These are phyloP conservation scores for Acanthamoeba castellanii DNA, from an alignment of 208 protist genomes.

Conservation along the genomic window DNA sequence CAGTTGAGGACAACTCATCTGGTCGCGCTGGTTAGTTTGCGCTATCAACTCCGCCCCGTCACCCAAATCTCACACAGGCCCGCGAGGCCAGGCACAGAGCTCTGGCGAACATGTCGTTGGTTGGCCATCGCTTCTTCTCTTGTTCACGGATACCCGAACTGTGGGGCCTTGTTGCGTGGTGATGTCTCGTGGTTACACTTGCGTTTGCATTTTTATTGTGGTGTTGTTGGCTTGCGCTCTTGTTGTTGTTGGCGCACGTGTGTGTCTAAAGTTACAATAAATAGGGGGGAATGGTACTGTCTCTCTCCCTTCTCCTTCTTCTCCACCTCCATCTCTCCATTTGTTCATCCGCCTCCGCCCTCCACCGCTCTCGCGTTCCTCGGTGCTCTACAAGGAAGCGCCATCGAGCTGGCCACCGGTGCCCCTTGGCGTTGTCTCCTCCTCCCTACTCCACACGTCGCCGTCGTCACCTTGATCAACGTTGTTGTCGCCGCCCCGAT, in stretches of 20 bases:
- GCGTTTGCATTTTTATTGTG: too few relatives aligned
- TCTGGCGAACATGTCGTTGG: too few relatives aligned
- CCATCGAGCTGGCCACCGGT: background rate
- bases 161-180: too few relatives aligned
- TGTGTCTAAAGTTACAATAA: constrained; percentile 57
- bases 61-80: too few relatives aligned
- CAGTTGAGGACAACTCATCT: too few relatives aligned
- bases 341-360: background rate
- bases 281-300: background rate
- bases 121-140: too few relatives aligned
- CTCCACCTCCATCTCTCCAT: background rate
- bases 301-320: background rate
- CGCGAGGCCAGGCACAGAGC: too few relatives aligned
- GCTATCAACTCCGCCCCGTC: too few relatives aligned
- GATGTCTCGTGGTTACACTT: too few relatives aligned
- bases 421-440: background rate
- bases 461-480: background rate
- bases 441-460: background rate
- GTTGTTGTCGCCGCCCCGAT: background rate
- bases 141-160: too few relatives aligned
- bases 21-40: too few relatives aligned
- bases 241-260: background rate
- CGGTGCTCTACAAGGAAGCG: constrained; percentile 23
- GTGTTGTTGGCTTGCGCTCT: background rate
- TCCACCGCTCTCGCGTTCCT: background rate